Percentiles rank a stretch among this genome's conserved stretches.
These are phyloP conservation scores for Striga hermonthica DNA, from an alignment of 305 asterid species.

Conservation along the genomic window DNA sequence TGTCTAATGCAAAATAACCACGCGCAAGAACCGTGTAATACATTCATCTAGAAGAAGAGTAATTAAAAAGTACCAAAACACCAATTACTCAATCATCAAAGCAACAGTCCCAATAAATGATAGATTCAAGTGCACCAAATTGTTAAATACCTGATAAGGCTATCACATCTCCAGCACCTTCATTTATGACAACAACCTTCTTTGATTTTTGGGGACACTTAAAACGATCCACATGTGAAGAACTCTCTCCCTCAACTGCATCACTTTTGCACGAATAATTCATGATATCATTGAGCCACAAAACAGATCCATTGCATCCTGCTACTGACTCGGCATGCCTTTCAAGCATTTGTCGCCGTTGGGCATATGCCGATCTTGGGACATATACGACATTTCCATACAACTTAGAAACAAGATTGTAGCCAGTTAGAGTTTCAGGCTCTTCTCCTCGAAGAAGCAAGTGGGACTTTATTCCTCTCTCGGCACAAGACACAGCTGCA, in stretches of 20 bases:
- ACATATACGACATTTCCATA: slow-evolving; percentile 75
- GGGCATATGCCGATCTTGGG: slow-evolving; percentile 72
- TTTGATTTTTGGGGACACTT: slow-evolving; percentile 29
- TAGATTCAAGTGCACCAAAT: neutral
- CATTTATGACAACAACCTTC: slow-evolving; percentile 64
- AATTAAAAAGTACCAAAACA: too few species aligned
- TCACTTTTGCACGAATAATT: slow-evolving; percentile 35
- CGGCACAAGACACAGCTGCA: slow-evolving; percentile 90
- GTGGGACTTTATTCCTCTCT: slow-evolving; percentile 83
- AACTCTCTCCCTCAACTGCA: slow-evolving; percentile 22
- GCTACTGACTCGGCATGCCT: slow-evolving; percentile 57
- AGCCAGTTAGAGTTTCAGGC: slow-evolving; percentile 81
- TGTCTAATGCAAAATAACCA: neutral
- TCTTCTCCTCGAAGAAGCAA: slow-evolving; percentile 93
- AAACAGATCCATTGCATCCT: slow-evolving; percentile 47
- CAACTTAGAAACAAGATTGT: slow-evolving; percentile 66
- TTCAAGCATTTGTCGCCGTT: slow-evolving; percentile 73
- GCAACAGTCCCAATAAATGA: neutral
- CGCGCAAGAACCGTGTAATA: neutral
- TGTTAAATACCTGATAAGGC: slow-evolving; percentile 60
- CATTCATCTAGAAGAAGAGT: neutral
- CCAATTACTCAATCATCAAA: neutral
- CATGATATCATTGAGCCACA: slow-evolving; percentile 45
- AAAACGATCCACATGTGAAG: slow-evolving; percentile 28
- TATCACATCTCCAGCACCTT: slow-evolving; percentile 84